Evolutionary conservation across 805 yeast species (phyloP), one percentile per base, ranked within the genome.

Genomic region (Myxozyma lipomycoides): DNA sequence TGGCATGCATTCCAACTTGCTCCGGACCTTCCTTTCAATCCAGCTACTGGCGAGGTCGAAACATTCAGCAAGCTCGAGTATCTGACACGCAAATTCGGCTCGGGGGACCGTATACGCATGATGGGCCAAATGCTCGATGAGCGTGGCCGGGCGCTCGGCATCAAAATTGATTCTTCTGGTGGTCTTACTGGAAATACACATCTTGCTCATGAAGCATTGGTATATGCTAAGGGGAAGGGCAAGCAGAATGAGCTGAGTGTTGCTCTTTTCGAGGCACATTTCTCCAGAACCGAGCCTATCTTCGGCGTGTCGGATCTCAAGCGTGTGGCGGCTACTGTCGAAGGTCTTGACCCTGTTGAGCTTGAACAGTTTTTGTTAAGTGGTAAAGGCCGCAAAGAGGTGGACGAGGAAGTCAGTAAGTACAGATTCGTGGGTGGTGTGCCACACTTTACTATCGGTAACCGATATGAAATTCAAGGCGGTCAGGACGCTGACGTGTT

Each of bases 1-100:
- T 52, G 56, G 56, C 50, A 52, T 25, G 48, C 56, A 18, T 52
- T 52, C 22, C 49, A 52, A 44, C 51, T 52, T 17, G 34, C 47
- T 28, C 46, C 56, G 2, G 49, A 44, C 18, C 38, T 35, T 3
- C 30, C 42, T 7, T 19, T 32, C 22, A 17, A 15, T 15, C 3
- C 9, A 9, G 17, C 40, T n/a, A 21, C 46, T 18, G 30, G 25
- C 12, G 22, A 36, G 24, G 47, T 39, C 26, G 45, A 47, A 6
- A 46, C 44, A 15, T 17, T 36, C 26, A 28, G 45, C 18, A 52
- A 52, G 48, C n/a, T 36, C 4, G 44, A 38, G 15, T 9, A 22
- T 21, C 40, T 35, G 19, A 28, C 25, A 10, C 19, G 21, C 15
- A 45, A 46, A 43, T 52, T 52, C 40, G 56, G 56, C 24, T 30